Conservation (phyloP, 129 eudicot genomes). For the Flaveria robusta region DNA sequence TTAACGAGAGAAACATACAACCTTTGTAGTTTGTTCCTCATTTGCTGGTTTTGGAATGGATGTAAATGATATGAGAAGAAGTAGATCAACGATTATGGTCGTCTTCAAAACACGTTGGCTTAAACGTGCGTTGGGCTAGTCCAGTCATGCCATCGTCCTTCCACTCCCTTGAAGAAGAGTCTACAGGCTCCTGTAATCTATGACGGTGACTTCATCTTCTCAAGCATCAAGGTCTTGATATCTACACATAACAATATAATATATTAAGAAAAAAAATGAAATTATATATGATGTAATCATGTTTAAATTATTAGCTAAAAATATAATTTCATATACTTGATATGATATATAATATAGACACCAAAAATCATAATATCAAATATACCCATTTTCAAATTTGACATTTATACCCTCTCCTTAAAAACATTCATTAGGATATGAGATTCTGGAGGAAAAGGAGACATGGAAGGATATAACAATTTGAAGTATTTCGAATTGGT, state of each 20-base stretch:
- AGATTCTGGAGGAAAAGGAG: too few relatives aligned
- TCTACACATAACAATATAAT: slow-evolving; percentile 51
- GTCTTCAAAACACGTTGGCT: neutral
- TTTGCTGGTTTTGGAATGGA: slow-evolving; percentile 4
- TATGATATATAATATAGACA: too few relatives aligned
- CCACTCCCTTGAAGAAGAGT: slow-evolving; percentile 3
- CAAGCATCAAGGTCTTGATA: slow-evolving; percentile 98
- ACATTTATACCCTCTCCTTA: too few relatives aligned
- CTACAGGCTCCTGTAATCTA: slow-evolving; percentile 90
- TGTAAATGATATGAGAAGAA: slow-evolving; percentile 1
- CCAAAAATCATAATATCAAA: too few relatives aligned
- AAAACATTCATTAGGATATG: too few relatives aligned
- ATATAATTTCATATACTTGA: too few relatives aligned
- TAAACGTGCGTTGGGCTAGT: neutral
- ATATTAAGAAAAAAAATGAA: neutral
- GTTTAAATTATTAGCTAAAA: neutral
- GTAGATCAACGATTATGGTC: neutral
- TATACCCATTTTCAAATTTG: too few relatives aligned
- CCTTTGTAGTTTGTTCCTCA: neutral
- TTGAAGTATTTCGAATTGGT: too few relatives aligned
- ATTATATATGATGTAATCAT: neutral
- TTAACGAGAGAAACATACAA: neutral
- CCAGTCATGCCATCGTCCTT: neutral
- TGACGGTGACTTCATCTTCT: slow-evolving; percentile 97
- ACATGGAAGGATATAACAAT: too few relatives aligned